Evolutionary conservation across 176 grass and related monocot species (phyloP).

Genomic region (Zoysia pacifica): DNA sequence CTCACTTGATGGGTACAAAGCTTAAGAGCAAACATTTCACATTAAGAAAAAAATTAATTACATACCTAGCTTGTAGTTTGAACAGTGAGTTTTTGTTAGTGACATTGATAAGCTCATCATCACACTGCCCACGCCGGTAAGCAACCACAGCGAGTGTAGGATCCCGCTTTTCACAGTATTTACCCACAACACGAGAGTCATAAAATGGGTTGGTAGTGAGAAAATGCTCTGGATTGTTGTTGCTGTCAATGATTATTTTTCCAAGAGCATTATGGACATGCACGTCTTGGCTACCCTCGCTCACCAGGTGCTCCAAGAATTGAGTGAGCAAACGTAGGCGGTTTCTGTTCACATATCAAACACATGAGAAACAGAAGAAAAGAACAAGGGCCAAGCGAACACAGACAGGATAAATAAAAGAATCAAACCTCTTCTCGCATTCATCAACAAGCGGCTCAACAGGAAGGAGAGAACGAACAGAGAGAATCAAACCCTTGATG

Average conservation of each 20-base stretch:
- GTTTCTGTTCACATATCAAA: conserved; percentile 61
- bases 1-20: neutral
- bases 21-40: neutral
- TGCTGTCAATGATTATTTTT: conserved; percentile 97
- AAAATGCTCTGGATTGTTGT: conserved; percentile 96
- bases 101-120: conserved; percentile 88
- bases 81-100: conserved; percentile 96
- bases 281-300: conserved; percentile 94
- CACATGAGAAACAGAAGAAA: conserved; percentile 21
- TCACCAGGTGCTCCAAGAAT: conserved; percentile 92
- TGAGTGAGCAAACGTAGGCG: conserved; percentile 76
- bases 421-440: conserved; percentile 85
- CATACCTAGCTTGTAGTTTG: conserved; percentile 93
- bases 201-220: conserved; percentile 97
- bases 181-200: conserved; percentile 91
- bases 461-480: conserved; percentile 86
- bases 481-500: conserved; percentile 96
- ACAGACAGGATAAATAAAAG: neutral
- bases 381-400: neutral
- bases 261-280: conserved; percentile 97
- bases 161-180: conserved; percentile 96
- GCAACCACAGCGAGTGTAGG: conserved; percentile 98
- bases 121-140: conserved; percentile 89
- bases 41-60: conserved; percentile 23
- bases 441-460: conserved; percentile 94